Conservation (phyloP, 352 stramenopile species). For the Phytophthora sansomeana region DNA sequence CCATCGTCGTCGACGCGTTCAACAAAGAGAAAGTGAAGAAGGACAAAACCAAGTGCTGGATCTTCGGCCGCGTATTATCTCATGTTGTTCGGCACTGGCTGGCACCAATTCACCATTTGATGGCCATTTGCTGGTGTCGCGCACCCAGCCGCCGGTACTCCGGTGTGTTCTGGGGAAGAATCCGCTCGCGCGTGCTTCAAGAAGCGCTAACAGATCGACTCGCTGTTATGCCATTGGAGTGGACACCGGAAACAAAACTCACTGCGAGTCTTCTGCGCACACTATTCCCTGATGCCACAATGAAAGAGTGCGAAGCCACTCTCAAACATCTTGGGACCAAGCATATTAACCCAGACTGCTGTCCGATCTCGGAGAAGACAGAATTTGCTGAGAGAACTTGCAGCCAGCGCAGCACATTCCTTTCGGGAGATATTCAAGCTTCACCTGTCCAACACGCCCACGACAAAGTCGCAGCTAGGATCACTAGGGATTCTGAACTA, state of each 20-base stretch:
- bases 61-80: conserved; percentile 23
- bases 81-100: conserved; percentile 26
- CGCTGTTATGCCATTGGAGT: conserved; percentile 25
- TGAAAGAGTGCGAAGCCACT: conserved; percentile 29
- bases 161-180: conserved; percentile 30
- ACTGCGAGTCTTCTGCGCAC: conserved; percentile 21
- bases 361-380: conserved; percentile 20
- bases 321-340: conserved; percentile 22
- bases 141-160: conserved; percentile 12
- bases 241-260: conserved; percentile 22
- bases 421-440: conserved; percentile 2
- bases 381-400: background rate
- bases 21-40: conserved; percentile 48
- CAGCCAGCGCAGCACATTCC: conserved; percentile 16
- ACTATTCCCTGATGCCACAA: conserved; percentile 26
- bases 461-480: background rate
- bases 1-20: conserved; percentile 73
- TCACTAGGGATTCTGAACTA: conserved; percentile 2
- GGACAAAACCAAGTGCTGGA: conserved; percentile 34
- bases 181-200: conserved; percentile 32
- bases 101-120: conserved; percentile 12
- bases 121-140: conserved; percentile 10
- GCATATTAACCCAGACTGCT: conserved; percentile 17
- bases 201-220: conserved; percentile 23
- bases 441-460: conserved; percentile 3